Evolutionary conservation across 1,284 basidiomycete genomes (phyloP).

Genomic region (Boletus sp.): DNA sequence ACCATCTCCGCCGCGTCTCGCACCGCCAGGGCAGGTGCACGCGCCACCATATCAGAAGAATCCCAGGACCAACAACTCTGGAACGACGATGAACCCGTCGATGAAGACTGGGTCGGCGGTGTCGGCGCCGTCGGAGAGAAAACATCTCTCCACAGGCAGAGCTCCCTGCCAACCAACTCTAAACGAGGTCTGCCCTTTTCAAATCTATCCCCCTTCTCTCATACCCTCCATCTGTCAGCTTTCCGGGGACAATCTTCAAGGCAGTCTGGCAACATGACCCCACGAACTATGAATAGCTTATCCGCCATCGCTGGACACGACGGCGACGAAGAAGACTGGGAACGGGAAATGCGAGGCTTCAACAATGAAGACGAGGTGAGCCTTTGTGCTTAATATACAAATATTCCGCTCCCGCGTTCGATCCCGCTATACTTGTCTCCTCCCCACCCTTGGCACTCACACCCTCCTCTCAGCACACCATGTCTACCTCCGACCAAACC

Average conservation of each 20-base stretch:
- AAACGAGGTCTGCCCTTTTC: slow-evolving; percentile 59
- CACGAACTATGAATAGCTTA: slow-evolving; percentile 75
- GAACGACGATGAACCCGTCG: slow-evolving; percentile 75
- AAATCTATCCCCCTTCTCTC: slow-evolving; percentile 4
- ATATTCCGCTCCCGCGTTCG: neutral
- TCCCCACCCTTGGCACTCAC: slow-evolving; percentile 1
- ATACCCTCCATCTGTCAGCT: slow-evolving; percentile 32
- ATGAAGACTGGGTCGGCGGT: slow-evolving; percentile 74
- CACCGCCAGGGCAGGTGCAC: slow-evolving; percentile 56
- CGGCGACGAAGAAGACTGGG: slow-evolving; percentile 83
- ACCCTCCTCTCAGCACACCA: slow-evolving; percentile 23
- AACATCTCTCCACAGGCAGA: slow-evolving; percentile 72
- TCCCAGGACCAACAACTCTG: slow-evolving; percentile 58
- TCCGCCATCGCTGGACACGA: slow-evolving; percentile 80
- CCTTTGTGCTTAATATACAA: slow-evolving; percentile 9
- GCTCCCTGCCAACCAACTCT: slow-evolving; percentile 76
- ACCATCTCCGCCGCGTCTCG: slow-evolving; percentile 78
- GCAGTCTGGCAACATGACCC: slow-evolving; percentile 60
- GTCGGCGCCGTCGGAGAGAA: slow-evolving; percentile 82
- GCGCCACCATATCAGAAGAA: slow-evolving; percentile 67
- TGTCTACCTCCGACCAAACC: slow-evolving; percentile 38
- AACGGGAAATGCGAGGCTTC: slow-evolving; percentile 59
- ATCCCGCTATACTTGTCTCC: neutral
- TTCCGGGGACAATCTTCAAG: slow-evolving; percentile 49
- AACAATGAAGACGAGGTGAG: slow-evolving; percentile 62